These are phyloP conservation scores for Kitagawia praeruptora DNA, from an alignment of 129 eudicot genomes.

Conservation along the genomic window DNA sequence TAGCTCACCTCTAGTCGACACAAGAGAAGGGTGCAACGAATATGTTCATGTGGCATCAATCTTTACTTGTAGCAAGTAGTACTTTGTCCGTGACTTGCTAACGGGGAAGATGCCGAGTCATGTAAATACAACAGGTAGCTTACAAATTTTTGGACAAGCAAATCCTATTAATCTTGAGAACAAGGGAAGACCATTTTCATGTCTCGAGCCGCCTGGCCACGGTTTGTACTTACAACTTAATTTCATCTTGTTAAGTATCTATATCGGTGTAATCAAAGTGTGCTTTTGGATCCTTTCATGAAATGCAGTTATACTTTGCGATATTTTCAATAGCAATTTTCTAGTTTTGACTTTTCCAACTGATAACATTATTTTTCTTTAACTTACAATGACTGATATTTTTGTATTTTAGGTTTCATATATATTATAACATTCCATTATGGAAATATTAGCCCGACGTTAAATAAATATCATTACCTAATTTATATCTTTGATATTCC, in stretches of 20 bases:
- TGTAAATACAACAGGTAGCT: neutral
- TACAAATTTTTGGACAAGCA: neutral
- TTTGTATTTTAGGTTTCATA: too few species aligned
- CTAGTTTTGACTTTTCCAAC: too few species aligned
- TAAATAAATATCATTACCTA: too few species aligned
- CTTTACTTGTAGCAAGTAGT: neutral
- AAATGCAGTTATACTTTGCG: neutral
- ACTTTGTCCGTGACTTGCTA: neutral
- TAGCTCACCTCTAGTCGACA: too few species aligned
- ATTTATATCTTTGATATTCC: too few species aligned
- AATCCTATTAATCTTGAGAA: neutral
- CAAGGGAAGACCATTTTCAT: conserved; percentile 17
- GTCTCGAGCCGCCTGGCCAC: neutral
- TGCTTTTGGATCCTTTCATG: neutral
- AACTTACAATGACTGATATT: too few species aligned
- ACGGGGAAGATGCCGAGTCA: neutral
- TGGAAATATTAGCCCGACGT: too few species aligned
- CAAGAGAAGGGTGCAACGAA: neutral
- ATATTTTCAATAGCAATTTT: too few species aligned
- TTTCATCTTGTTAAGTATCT: neutral
- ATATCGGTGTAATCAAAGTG: neutral
- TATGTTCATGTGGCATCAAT: neutral
- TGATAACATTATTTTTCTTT: too few species aligned
- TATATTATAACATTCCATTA: too few species aligned
- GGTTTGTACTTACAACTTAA: neutral